Base-by-base conservation (phyloP, 352 stramenopile genomes). In the Phytopythium ostracodes region DNA sequence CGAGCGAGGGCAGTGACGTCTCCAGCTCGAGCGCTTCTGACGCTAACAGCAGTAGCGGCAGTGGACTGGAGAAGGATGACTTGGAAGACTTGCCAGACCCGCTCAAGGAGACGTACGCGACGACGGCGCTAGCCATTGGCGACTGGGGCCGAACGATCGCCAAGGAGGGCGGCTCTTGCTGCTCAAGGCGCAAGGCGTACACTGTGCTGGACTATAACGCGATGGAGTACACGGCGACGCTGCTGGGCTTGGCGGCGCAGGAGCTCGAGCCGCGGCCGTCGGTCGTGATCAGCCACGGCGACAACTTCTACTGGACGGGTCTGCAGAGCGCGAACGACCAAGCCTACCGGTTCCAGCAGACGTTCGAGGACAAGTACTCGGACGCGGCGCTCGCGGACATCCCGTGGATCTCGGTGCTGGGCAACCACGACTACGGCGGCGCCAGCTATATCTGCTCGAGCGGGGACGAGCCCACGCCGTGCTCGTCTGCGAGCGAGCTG, bases 381-480 rank as follows among this genome's bases (percentile, higher is more conserved):
- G 68, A 68, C 8, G 22, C 63, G 0, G 73, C 73, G 20, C 77
- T 94, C 40, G n/a, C 62, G 6, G 76, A 65, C 12, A 87, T 94
- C 25, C 84, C 84, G 20, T 94, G 84, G 87, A 71, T 94, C n/a
- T 94, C 89, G 36, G 82, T 94, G 42, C 77, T 92, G 68, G 87
- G 87, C 42, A 96, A 96, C 67, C 87, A 94, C 63, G 87, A 96
- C 68, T 92, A 94, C 40, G 84, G 87, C 49, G 87, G 87, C 7
- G 78, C 81, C 6, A 90, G 81, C 31, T 96, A 78, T 58, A 73
- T 91, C n/a, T 96, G 87, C 51, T 73, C 77, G 7, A 57, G 65
- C n/a, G 74, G 72, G 12, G 76, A 51, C 25, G 43, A 64, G 20
- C 73, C 74, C 1, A 65, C 74, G 0, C 53, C 84, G 25, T 95